These are phyloP conservation scores for Raphanus sativus DNA, from an alignment of 345 rosid genomes.

Conservation along the genomic window DNA sequence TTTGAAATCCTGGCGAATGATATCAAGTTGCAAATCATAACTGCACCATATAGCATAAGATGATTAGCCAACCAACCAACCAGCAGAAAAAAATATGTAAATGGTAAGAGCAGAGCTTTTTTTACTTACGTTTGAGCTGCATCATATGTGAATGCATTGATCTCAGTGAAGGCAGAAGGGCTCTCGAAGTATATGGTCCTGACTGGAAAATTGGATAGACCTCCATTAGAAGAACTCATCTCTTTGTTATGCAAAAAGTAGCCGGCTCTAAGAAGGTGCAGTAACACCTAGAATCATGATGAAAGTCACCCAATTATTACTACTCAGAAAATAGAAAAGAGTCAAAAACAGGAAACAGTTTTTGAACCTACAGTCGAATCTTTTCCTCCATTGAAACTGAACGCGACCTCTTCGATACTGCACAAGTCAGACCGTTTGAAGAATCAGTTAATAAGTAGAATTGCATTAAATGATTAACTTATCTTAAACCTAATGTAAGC, in stretches of 20 bases:
- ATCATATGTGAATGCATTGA: conserved; percentile 84
- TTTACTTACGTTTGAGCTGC: conserved; percentile 70
- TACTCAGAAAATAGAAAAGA: not conserved
- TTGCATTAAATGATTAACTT: not conserved
- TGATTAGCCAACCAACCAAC: conserved; percentile 42
- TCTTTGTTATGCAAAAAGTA: conserved; percentile 67
- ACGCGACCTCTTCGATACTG: conserved; percentile 93
- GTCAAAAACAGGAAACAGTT: conserved; percentile 4
- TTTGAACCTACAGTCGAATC: conserved; percentile 82
- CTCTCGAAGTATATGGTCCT: conserved; percentile 92
- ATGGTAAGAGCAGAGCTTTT: conserved; percentile 22
- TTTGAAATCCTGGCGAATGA: conserved; percentile 85
- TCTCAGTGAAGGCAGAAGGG: conserved; percentile 81
- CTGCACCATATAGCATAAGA: conserved; percentile 46
- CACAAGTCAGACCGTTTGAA: conserved; percentile 31
- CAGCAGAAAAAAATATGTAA: conserved; percentile 44
- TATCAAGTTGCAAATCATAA: conserved; percentile 75
- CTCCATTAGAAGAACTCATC: conserved; percentile 59
- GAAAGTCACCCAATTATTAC: conserved; percentile 19
- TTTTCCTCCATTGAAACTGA: conserved; percentile 99
- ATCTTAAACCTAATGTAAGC: no score
- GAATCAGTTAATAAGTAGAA: conserved; percentile 20
- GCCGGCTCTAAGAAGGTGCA: conserved; percentile 95
- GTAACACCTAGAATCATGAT: conserved; percentile 64
- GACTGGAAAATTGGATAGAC: conserved; percentile 62